Evolutionary conservation across 139 green algal genomes (phyloP), one percentile per base, ranked within the genome.

Genomic region (Asterochloris erici): DNA sequence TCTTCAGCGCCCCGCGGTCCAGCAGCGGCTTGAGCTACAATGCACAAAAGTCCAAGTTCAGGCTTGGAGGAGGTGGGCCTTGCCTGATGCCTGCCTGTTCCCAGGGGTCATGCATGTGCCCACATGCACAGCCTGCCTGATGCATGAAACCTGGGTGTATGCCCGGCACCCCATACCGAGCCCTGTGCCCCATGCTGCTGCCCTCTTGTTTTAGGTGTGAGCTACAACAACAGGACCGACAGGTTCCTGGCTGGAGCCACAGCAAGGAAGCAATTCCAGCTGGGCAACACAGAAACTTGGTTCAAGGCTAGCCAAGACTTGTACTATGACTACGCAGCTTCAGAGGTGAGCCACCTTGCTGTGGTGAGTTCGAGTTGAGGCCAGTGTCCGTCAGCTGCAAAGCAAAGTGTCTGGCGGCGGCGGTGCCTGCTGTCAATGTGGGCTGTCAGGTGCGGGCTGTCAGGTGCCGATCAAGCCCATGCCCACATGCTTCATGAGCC

Each of bases 251-350:
- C 69, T 27, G 63, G 77, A 10, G 26, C 73, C 16, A 73, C 63
- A 11, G 77, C 77, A 26, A 73, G 77, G 26, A 81, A 81, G 63
- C 73, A 81, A 9, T 63, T 81, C 1, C 77, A 81, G 77, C 63
- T 81, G 16, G 77, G 77, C 54, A 63, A 27, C 27, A 74, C 28
- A 16, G 77, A 73, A 29, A 73, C 77, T 63, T 81, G 77, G 77
- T 19, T 81, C 14, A 81, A 81, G 63, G 14, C 73, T 14, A 63
- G 61, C 23, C 63, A 73, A 28, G 77, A 81, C 21, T 9, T 23
- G 21, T 21, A 71, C 66, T 23, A 26, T 71, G 66, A 71, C 38
- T 71, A 71, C 10, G 19, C 66, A 71, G 66, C 66, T 21, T 71
- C 66, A 71, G 66, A 71, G 21, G 66, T 54, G 38, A 54, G 38